A percentile compares a stretch with the other conserved stretches of the same genome.
phyloP scores from a whole-genome alignment of 176 grass and related monocot genomes.

The Carex cristatella region DNA sequence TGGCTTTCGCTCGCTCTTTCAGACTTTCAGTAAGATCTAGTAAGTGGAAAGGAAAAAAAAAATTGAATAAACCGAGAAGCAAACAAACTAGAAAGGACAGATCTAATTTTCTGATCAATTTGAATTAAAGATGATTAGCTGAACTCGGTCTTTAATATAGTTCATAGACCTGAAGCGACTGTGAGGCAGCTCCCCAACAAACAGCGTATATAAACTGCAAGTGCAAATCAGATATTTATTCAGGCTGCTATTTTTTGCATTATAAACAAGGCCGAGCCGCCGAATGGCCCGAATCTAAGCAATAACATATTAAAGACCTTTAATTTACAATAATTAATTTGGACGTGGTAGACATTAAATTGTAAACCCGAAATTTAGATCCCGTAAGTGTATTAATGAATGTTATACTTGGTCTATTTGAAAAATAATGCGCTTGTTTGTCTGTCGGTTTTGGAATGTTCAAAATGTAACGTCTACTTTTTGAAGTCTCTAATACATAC shows the following conservation, averaged over 20 bases:
- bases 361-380: neutral
- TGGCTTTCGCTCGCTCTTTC: neutral
- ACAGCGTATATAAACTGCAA: neutral
- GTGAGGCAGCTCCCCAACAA: no score
- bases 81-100: slow-evolving; percentile 5
- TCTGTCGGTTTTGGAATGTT: slow-evolving; percentile 18
- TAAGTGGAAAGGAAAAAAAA: neutral
- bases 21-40: slow-evolving; percentile 5
- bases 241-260: no score
- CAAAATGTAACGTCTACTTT: slow-evolving; percentile 29
- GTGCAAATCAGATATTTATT: neutral
- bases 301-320: neutral
- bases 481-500: neutral
- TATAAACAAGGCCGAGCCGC: neutral
- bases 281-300: neutral
- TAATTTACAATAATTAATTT: neutral
- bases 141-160: neutral
- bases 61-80: neutral
- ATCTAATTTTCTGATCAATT: slow-evolving; percentile 14
- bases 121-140: slow-evolving; percentile 15
- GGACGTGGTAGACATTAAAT: neutral
- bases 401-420: neutral
- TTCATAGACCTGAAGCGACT: neutral
- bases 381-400: neutral
- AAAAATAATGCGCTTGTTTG: neutral